Conservation (phyloP, 1,284 basidiomycete genomes). For the Trichosporon inkin region DNA sequence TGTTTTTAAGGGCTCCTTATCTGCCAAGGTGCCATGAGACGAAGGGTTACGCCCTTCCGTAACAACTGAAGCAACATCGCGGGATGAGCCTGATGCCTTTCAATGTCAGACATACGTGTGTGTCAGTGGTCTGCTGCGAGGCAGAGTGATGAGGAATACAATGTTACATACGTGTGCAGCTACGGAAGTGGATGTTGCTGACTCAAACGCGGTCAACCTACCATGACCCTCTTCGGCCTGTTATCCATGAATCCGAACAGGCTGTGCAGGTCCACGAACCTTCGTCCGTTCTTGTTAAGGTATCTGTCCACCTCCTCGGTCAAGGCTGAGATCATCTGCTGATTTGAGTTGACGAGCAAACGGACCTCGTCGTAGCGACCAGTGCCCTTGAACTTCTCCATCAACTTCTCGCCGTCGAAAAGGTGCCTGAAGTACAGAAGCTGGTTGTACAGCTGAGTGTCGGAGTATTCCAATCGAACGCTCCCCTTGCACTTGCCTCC, state of each 20-base stretch:
- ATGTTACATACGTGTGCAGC: conserved; percentile 7
- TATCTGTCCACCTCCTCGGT: conserved; percentile 67
- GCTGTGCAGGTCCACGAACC: conserved; percentile 73
- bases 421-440: conserved; percentile 72
- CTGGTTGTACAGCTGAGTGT: conserved; percentile 78
- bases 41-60: no score
- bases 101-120: no score
- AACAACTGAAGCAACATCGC: no score
- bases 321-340: conserved; percentile 51
- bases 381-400: conserved; percentile 56
- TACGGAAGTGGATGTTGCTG: neutral
- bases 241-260: conserved; percentile 71
- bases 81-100: no score
- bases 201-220: neutral
- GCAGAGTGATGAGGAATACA: conserved; percentile 3
- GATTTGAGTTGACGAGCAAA: conserved; percentile 57
- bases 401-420: conserved; percentile 68
- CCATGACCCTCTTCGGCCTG: conserved; percentile 4
- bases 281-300: conserved; percentile 72
- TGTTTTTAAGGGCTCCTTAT: no score
- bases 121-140: no score
- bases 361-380: conserved; percentile 59
- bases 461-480: conserved; percentile 77
- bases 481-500: conserved; percentile 60
- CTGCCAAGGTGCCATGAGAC: no score